Evolutionary conservation across 169 alveolate genomes (phyloP), one percentile per base, ranked within the genome.

Genomic region (Amoebophrya sp.): DNA sequence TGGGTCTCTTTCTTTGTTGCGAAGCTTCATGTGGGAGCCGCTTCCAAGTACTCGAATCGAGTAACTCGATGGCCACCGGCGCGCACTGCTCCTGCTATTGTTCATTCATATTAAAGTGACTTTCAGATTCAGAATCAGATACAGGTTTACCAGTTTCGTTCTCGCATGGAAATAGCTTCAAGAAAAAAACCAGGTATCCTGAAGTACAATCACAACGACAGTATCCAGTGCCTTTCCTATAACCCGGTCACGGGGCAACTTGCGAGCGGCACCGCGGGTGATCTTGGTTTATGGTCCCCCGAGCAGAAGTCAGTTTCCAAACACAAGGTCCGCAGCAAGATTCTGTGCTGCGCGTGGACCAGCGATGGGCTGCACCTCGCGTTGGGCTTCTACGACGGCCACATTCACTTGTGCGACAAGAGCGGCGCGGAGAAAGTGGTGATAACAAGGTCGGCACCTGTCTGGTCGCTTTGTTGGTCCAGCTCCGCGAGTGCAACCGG

Each of bases 401-500:
- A 55, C 23, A 93, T 97, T 23, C 89, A 95, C 23, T 77, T 97
- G 39, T 94, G 95, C 40, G 97, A 96, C 91, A 95, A 94, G 83
- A 40, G 92, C 10, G 96, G 97, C 40, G 93, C 93, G n/a, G 94
- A 95, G 91, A 77, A 94, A 66, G 92, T 92, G 41, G 95, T 90
- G 40, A 93, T 96, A 88, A 77, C 92, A 88, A 93, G 96, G 91
- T 77, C 93, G n/a, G 95, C 94, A 14, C 95, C 98, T 0, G 95
- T 96, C 32, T 97, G 98, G 98, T 93, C 96, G 41, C 90, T 97
- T 92, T 95, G 94, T 0, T 97, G 97, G 96, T 94, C 96, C 77
- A 92, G 92, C 32, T 32, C 40, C 2, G 47, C 23, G 0, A 32
- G 23, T 0, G 92, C 18, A 12, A 83, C 25, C 25, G 41, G 91